Conservation (phyloP, 2,329 filamentous ascomycete species). For the Fusarium austroafricanum region DNA sequence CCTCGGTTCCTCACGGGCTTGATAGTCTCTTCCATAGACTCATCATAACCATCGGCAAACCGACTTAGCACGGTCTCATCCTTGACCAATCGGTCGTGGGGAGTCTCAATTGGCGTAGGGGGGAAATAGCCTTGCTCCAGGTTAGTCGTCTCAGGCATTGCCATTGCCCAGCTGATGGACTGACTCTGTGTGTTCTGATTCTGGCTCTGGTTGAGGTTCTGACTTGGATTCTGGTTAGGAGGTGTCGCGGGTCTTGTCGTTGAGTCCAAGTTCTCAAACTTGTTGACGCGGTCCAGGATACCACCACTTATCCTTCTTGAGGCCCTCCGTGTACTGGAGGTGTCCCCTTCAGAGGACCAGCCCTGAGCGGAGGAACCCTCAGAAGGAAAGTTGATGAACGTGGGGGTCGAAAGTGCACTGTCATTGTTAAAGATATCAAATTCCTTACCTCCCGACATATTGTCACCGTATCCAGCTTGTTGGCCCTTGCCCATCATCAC, state of each 20-base stretch:
- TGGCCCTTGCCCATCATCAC: constrained; percentile 62
- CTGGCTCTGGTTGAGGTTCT: constrained; percentile 49
- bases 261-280: constrained; percentile 66
- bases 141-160: constrained; percentile 16
- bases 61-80: constrained; percentile 58
- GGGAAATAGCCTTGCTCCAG: constrained; percentile 67
- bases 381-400: constrained; percentile 62
- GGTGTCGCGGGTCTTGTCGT: constrained; percentile 71
- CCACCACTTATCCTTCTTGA: constrained; percentile 68
- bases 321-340: constrained; percentile 55
- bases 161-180: constrained; percentile 43
- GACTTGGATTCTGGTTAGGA: constrained; percentile 68
- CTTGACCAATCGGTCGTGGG: constrained; percentile 61
- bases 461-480: constrained; percentile 56
- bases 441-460: constrained; percentile 58
- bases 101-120: constrained; percentile 75
- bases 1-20: constrained; percentile 63
- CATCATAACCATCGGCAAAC: constrained; percentile 71
- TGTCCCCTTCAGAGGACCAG: constrained; percentile 65
- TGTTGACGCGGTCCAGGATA: constrained; percentile 69
- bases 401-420: constrained; percentile 61
- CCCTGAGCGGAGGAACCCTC: constrained; percentile 59
- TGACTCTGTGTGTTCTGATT: constrained; percentile 68
- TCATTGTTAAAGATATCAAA: constrained; percentile 63
- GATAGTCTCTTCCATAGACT: constrained; percentile 74